phyloP scores from a whole-genome alignment of 805 yeast species.

The Ogataea ramenticola region DNA sequence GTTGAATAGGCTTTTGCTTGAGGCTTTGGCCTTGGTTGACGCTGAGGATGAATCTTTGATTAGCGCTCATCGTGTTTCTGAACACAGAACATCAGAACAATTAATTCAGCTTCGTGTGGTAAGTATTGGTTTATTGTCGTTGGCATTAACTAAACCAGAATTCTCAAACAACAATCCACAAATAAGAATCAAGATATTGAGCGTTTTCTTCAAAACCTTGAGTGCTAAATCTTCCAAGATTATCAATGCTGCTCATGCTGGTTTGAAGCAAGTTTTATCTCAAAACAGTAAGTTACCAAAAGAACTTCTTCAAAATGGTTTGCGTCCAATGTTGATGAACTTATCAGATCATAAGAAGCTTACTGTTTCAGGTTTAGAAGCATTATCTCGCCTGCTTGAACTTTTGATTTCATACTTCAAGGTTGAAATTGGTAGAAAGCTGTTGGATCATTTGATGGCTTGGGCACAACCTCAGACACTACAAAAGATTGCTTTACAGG shows the following conservation, averaged over 20 bases:
- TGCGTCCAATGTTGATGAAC: slow-evolving; percentile 93
- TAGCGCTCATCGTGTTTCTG: slow-evolving; percentile 77
- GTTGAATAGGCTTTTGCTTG: slow-evolving; percentile 72
- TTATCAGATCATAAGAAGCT: slow-evolving; percentile 87
- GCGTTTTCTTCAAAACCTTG: slow-evolving; percentile 91
- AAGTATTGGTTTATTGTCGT: slow-evolving; percentile 74
- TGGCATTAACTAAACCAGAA: slow-evolving; percentile 80
- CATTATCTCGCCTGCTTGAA: slow-evolving; percentile 80
- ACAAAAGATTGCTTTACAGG: slow-evolving; percentile 71
- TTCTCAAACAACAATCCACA: slow-evolving; percentile 58
- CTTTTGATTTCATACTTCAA: slow-evolving; percentile 86
- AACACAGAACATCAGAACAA: slow-evolving; percentile 83
- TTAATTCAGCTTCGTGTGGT: slow-evolving; percentile 82
- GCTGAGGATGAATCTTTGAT: slow-evolving; percentile 96
- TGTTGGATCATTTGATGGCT: slow-evolving; percentile 88
- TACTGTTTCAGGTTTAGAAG: slow-evolving; percentile 85
- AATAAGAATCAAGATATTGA: slow-evolving; percentile 77
- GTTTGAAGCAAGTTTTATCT: slow-evolving; percentile 73
- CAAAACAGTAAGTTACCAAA: slow-evolving; percentile 88
- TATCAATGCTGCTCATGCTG: slow-evolving; percentile 89
- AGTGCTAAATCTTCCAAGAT: slow-evolving; percentile 79
- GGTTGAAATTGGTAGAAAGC: slow-evolving; percentile 91
- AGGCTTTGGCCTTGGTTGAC: slow-evolving; percentile 90
- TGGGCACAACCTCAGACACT: slow-evolving; percentile 87
- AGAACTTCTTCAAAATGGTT: slow-evolving; percentile 89